A percentile compares a stretch with the other conserved stretches of the same genome.
These are phyloP conservation scores for Jatropha curcas DNA, from an alignment of 345 rosid species.

Conservation along the genomic window DNA sequence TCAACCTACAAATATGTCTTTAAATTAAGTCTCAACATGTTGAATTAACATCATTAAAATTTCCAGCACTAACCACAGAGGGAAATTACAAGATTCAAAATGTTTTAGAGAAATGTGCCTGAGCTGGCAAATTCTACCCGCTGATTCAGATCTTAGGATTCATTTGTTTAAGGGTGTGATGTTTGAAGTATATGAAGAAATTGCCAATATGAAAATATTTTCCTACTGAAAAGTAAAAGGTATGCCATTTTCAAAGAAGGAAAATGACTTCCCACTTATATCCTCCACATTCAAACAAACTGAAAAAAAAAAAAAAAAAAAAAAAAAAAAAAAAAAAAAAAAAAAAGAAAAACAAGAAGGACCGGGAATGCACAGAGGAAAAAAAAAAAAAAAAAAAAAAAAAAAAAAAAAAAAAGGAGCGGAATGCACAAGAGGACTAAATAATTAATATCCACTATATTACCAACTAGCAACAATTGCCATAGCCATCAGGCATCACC, in stretches of 20 bases:
- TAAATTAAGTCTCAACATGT: neutral
- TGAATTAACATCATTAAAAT: neutral
- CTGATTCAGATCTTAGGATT: neutral
- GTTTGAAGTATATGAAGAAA: neutral
- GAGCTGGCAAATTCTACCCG: neutral
- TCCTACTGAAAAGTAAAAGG: neutral
- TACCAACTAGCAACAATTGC: neutral
- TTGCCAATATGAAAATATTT: neutral
- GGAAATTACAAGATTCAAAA: neutral
- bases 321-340: too few species aligned
- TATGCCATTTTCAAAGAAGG: neutral
- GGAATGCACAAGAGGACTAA: neutral
- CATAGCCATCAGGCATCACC: neutral
- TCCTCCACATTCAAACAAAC: too few species aligned
- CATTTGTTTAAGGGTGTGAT: neutral
- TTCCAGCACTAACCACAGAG: neutral
- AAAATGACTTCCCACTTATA: neutral
- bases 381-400: too few species aligned
- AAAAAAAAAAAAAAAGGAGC: neutral
- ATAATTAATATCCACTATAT: neutral
- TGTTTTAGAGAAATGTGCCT: neutral
- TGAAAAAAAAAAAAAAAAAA: too few species aligned
- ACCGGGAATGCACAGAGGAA: too few species aligned
- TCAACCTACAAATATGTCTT: neutral
- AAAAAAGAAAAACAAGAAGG: too few species aligned